These are phyloP conservation scores for Penicillium alfredii DNA, from an alignment of 495 filamentous ascomycete genomes.

Conservation along the genomic window DNA sequence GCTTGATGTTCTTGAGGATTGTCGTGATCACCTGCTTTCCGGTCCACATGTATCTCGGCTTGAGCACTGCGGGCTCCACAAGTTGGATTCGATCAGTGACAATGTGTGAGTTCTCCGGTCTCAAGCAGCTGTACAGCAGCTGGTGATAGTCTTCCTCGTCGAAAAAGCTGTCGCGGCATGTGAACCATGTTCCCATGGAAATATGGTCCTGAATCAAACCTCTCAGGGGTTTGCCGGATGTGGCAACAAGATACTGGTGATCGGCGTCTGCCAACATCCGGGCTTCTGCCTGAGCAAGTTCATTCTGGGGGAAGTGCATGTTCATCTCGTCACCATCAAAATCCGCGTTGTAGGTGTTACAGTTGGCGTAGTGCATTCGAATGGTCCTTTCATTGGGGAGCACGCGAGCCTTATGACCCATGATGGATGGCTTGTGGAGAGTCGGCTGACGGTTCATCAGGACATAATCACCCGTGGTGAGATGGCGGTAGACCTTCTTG, in stretches of 20 bases:
- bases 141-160: slow-evolving; percentile 85
- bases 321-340: slow-evolving; percentile 99
- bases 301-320: slow-evolving; percentile 99
- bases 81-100: slow-evolving; percentile 64
- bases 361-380: slow-evolving; percentile 99
- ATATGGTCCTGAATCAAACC: slow-evolving; percentile 99
- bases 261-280: slow-evolving; percentile 91
- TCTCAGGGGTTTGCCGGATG: slow-evolving; percentile 87
- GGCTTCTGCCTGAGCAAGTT: slow-evolving; percentile 86
- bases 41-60: slow-evolving; percentile 83
- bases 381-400: slow-evolving; percentile 92
- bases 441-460: slow-evolving; percentile 99
- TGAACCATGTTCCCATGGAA: slow-evolving; percentile 86
- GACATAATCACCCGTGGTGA: slow-evolving; percentile 93
- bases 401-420: slow-evolving; percentile 92
- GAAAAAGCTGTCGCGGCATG: slow-evolving; percentile 90
- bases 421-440: slow-evolving; percentile 98
- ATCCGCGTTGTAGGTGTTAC: slow-evolving; percentile 99
- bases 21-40: slow-evolving; percentile 96
- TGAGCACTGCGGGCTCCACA: slow-evolving; percentile 72
- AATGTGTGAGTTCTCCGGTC: slow-evolving; percentile 85
- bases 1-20: slow-evolving; percentile 85
- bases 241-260: slow-evolving; percentile 92
- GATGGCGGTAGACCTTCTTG: slow-evolving; percentile 95
- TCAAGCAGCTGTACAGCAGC: slow-evolving; percentile 78